phyloP scores from a whole-genome alignment of 768 basidiomycete species.

The Hygrophoropsis aurantiaca region DNA sequence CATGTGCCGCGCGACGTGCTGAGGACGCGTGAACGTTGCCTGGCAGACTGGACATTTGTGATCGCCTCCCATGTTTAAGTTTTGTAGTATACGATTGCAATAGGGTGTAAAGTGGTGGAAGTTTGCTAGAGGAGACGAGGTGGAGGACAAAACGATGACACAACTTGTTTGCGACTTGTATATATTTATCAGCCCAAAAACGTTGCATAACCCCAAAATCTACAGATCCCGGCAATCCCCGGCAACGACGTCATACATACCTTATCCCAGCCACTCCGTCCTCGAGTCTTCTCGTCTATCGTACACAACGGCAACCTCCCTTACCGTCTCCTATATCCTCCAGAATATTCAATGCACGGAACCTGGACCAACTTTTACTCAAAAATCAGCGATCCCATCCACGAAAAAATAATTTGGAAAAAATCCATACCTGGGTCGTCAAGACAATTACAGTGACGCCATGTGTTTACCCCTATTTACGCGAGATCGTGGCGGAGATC shows the following conservation, averaged over 20 bases:
- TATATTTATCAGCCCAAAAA: conserved; percentile 32
- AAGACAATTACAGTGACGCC: conserved; percentile 34
- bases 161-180: conserved; percentile 24
- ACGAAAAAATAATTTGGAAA: not conserved
- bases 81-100: not conserved
- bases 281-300: not conserved
- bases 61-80: conserved; percentile 66
- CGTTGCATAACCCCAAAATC: conserved; percentile 27
- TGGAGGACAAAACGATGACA: conserved; percentile 29
- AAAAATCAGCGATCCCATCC: not conserved
- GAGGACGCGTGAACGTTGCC: conserved; percentile 84
- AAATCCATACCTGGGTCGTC: conserved; percentile 21
- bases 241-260: conserved; percentile 16
- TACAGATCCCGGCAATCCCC: conserved; percentile 30
- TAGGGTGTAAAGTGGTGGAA: conserved; percentile 1
- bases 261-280: conserved; percentile 4
- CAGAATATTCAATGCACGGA: not conserved
- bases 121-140: conserved; percentile 14
- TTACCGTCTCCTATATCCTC: not conserved
- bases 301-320: conserved; percentile 1
- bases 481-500: conserved; percentile 59
- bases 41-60: conserved; percentile 87
- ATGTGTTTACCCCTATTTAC: conserved; percentile 35
- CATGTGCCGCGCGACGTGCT: conserved; percentile 90
- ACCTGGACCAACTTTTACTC: too few relatives aligned